phyloP scores from a whole-genome alignment of 441 rosid species.

The Flueggea neowawraea region DNA sequence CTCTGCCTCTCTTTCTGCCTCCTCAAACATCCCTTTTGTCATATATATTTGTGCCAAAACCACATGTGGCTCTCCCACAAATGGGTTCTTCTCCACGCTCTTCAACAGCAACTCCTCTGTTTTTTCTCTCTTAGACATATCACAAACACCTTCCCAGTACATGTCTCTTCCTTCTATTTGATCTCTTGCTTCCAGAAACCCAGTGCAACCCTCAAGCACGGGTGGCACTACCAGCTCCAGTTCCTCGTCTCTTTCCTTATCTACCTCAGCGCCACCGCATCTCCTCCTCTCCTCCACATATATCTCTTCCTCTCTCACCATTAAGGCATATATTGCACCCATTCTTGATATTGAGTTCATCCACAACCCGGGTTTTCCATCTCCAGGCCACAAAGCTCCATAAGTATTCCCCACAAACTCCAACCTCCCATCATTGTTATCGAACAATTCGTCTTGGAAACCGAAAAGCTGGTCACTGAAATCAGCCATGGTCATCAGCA shows the following conservation, averaged over 20 bases:
- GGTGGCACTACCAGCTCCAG: constrained; percentile 75
- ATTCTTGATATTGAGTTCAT: constrained; percentile 64
- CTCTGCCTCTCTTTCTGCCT: constrained; percentile 61
- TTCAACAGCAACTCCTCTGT: constrained; percentile 46
- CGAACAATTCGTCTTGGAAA: constrained; percentile 63
- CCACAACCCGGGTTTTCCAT: constrained; percentile 88
- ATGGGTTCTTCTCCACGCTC: constrained; percentile 69
- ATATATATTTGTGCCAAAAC: constrained; percentile 63
- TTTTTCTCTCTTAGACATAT: constrained; percentile 30
- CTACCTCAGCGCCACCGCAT: constrained; percentile 25
- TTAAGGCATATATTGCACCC: constrained; percentile 68
- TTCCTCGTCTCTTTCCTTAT: constrained; percentile 53
- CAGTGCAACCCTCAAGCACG: constrained; percentile 57
- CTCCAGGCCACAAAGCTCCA: constrained; percentile 79
- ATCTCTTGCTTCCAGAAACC: constrained; percentile 47
- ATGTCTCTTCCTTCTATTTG: constrained; percentile 60
- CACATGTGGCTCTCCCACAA: constrained; percentile 83
- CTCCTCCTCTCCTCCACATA: constrained; percentile 46
- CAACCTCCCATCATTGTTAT: constrained; percentile 53
- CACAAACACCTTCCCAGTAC: constrained; percentile 82
- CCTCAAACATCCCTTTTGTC: constrained; percentile 54
- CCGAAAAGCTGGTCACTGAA: constrained; percentile 81
- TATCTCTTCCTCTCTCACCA: constrained; percentile 75
- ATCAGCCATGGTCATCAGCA: constrained; percentile 84
- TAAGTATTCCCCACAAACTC: constrained; percentile 60